Percentiles rank a stretch among this genome's conserved stretches.
Conservation (phyloP, 2,329 filamentous ascomycete species). For the Paraphaeosphaeria minitans region DNA sequence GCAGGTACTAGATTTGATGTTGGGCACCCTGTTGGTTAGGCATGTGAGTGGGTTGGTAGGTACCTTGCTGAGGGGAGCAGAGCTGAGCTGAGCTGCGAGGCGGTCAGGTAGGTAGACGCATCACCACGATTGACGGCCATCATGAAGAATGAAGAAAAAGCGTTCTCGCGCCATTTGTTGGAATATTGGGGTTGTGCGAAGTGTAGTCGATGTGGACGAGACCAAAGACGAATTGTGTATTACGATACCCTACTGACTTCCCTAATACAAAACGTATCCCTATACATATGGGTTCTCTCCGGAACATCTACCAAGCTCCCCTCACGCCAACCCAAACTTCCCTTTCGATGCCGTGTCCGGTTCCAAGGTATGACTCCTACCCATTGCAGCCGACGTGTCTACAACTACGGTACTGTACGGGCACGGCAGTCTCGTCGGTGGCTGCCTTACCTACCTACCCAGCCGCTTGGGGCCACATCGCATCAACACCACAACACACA, state of each 20-base stretch:
- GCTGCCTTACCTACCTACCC: background rate
- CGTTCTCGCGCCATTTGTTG: background rate
- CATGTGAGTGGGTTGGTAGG: background rate
- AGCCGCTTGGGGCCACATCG: background rate
- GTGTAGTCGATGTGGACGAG: background rate
- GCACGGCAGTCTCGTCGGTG: background rate
- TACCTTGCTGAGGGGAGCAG: background rate
- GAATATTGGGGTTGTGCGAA: background rate
- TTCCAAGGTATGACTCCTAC: background rate
- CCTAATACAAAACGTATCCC: too few species aligned
- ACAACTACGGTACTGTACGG: too few species aligned
- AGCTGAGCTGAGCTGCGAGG: background rate
- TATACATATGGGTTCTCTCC: too few species aligned
- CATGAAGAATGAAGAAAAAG: background rate
- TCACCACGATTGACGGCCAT: background rate
- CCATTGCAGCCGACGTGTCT: background rate
- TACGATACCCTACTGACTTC: too few species aligned
- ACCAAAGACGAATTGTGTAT: too few species aligned
- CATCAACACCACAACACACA: background rate
- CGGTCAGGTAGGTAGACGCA: background rate
- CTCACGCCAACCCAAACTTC: too few species aligned
- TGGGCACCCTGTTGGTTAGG: background rate
- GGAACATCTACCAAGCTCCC: too few species aligned
- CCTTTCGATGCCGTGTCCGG: too few species aligned
- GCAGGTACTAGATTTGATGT: conserved; percentile 20